Percentiles rank a stretch among this genome's conserved stretches.
These are phyloP conservation scores for Colletotrichum truncatum DNA, from an alignment of 2,329 filamentous ascomycete species.

Conservation along the genomic window DNA sequence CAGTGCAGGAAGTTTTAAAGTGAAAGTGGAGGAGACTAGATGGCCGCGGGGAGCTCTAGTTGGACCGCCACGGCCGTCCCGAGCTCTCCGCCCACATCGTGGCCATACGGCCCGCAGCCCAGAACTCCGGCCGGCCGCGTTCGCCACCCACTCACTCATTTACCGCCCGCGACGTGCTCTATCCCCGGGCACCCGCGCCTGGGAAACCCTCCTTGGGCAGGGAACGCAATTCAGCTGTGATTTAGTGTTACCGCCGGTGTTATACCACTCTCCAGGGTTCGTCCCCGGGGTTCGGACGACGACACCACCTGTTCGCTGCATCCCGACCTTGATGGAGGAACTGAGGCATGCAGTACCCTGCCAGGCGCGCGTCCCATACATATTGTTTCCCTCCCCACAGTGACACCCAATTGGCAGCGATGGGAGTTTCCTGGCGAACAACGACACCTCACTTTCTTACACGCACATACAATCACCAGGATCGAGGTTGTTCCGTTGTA, in stretches of 20 bases:
- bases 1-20: constrained; percentile 29
- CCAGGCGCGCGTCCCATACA: too few species aligned
- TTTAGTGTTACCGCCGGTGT: not conserved
- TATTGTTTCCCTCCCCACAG: too few species aligned
- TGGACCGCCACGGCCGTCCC: not conserved
- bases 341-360: not conserved
- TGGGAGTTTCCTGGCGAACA: too few species aligned
- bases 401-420: too few species aligned
- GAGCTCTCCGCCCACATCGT: not conserved
- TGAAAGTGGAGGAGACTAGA: constrained; percentile 14
- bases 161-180: not conserved
- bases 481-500: too few species aligned
- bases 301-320: not conserved
- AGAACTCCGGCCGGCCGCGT: not conserved
- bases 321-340: not conserved
- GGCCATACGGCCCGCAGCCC: not conserved
- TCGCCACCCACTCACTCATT: not conserved
- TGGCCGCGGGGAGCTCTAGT: not conserved
- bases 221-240: not conserved
- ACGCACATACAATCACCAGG: too few species aligned
- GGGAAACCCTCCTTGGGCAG: too few species aligned
- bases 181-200: not conserved
- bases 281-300: not conserved
- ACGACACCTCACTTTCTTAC: too few species aligned
- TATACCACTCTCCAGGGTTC: not conserved